Evolutionary conservation across 768 basidiomycete species (phyloP).

Genomic region (Amanita muscaria): DNA sequence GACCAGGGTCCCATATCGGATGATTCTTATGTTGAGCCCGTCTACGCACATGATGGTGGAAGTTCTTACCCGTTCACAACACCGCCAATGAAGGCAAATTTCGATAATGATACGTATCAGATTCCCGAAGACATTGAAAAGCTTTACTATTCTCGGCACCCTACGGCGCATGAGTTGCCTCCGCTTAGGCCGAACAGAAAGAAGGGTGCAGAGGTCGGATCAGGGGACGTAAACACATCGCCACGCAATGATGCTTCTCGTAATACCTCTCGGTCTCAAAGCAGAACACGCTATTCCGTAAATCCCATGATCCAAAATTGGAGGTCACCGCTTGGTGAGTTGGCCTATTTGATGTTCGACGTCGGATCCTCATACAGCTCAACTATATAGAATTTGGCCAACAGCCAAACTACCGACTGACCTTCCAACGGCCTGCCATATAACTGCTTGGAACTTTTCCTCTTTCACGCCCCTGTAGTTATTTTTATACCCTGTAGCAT

Average conservation of each 20-base stretch:
- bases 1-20: neutral
- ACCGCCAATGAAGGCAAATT: slow-evolving; percentile 17
- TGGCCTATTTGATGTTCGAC: neutral
- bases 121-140: neutral
- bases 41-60: neutral
- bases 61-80: slow-evolving; percentile 28
- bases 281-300: slow-evolving; percentile 14
- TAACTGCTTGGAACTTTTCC: too few species aligned
- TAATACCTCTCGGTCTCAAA: slow-evolving; percentile 23
- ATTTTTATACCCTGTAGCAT: too few species aligned
- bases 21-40: neutral
- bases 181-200: slow-evolving; percentile 36
- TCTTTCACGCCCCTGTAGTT: too few species aligned
- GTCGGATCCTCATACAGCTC: neutral
- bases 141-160: slow-evolving; percentile 15
- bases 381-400: slow-evolving; percentile 1
- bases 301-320: slow-evolving; percentile 55
- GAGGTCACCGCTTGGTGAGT: slow-evolving; percentile 62
- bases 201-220: slow-evolving; percentile 28
- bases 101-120: neutral
- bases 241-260: slow-evolving; percentile 37
- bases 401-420: neutral
- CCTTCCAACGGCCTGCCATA: neutral
- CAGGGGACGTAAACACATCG: slow-evolving; percentile 22
- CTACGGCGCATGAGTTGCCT: slow-evolving; percentile 17